These are phyloP conservation scores for Cucumis melo DNA, from an alignment of 306 rosid species.

Conservation along the genomic window DNA sequence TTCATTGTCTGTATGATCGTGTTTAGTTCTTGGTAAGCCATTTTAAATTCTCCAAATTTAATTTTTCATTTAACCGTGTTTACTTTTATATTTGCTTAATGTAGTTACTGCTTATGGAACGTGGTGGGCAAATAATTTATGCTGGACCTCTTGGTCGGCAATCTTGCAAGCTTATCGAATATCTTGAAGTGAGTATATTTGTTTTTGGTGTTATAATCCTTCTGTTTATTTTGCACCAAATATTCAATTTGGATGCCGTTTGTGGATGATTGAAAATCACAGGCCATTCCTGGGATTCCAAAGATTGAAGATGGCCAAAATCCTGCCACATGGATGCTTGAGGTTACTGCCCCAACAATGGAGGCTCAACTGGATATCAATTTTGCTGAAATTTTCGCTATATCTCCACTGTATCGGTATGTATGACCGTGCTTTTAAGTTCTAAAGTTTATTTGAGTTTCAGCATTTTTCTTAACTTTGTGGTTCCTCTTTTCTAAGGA, in stretches of 20 bases:
- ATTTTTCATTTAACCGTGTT: no score
- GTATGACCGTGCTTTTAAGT: not conserved
- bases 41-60: not conserved
- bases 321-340: constrained; percentile 80
- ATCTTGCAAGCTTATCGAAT: constrained; percentile 26
- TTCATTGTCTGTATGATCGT: not conserved
- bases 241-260: not conserved
- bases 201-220: not conserved
- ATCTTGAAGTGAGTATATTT: constrained; percentile 21
- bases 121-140: constrained; percentile 33
- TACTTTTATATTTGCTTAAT: not conserved
- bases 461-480: not conserved
- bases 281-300: constrained; percentile 49
- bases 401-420: constrained; percentile 38
- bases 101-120: constrained; percentile 26
- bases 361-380: constrained; percentile 43
- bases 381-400: constrained; percentile 39
- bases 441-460: not conserved
- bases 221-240: not conserved
- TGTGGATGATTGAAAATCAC: not conserved
- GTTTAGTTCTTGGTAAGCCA: not conserved
- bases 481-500: constrained; percentile 14
- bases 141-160: constrained; percentile 28
- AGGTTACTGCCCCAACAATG: constrained; percentile 43
- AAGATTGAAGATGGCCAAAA: constrained; percentile 44